phyloP scores from a whole-genome alignment of 164 flowering plant species.

The Vitis rotundifolia region DNA sequence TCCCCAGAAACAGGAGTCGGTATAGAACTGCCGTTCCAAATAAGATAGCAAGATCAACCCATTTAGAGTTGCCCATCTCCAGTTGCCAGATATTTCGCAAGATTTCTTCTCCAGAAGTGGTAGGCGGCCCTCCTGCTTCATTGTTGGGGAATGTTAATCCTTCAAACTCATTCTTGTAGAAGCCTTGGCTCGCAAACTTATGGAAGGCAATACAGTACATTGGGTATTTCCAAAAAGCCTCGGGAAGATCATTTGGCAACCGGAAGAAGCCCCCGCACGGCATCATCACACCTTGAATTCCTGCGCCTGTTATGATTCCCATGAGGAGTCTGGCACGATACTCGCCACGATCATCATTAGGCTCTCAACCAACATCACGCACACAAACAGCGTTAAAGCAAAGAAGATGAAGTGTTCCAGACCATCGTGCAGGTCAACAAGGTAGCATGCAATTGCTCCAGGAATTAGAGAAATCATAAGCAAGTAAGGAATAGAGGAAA shows the following conservation, averaged over 20 bases:
- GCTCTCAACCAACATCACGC: constrained; percentile 20
- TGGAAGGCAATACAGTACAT: constrained; percentile 26
- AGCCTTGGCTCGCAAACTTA: constrained; percentile 21
- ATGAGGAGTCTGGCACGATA: constrained; percentile 10
- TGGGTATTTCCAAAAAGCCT: constrained; percentile 26
- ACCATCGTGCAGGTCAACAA: background rate
- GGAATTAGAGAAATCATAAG: constrained; percentile 21
- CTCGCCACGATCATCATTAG: constrained; percentile 17
- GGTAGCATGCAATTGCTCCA: constrained; percentile 7
- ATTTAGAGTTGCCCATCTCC: constrained; percentile 7
- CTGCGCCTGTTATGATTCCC: constrained; percentile 6
- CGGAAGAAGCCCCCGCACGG: constrained; percentile 10
- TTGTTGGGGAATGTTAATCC: constrained; percentile 4
- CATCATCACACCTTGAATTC: constrained; percentile 5
- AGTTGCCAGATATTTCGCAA: constrained; percentile 35
- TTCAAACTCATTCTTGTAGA: constrained; percentile 12
- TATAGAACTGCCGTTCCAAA: constrained; percentile 52
- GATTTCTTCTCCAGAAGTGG: constrained; percentile 13
- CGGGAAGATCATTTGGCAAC: constrained; percentile 20
- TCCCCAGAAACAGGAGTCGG: constrained; percentile 38
- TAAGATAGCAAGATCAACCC: constrained; percentile 5
- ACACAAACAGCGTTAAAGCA: background rate
- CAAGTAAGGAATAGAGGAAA: constrained; percentile 28
- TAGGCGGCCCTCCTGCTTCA: constrained; percentile 13
- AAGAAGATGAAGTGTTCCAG: constrained; percentile 13